These are phyloP conservation scores for Helicostylum pulchrum DNA, from an alignment of 192 early-diverging fungal species.

Conservation along the genomic window DNA sequence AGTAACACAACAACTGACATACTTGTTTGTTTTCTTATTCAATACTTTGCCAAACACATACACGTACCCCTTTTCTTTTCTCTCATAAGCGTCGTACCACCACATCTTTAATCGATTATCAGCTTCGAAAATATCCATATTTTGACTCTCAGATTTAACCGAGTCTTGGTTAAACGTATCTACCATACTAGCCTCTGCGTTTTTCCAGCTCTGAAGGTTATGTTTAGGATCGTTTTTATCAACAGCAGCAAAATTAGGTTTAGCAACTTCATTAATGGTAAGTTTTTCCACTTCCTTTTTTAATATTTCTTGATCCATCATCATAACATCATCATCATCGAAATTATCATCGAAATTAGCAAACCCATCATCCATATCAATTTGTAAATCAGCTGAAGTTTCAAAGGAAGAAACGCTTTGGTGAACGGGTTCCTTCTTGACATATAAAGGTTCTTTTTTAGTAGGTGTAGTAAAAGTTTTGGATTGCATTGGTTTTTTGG, in stretches of 20 bases:
- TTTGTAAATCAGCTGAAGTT: not conserved
- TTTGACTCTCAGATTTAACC: not conserved
- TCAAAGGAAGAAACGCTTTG: not conserved
- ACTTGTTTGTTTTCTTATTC: slow-evolving; percentile 49
- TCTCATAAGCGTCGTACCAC: slow-evolving; percentile 93
- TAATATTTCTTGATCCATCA: not conserved
- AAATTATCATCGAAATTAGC: not conserved
- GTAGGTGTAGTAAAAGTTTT: not conserved
- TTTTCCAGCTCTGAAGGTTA: slow-evolving; percentile 3
- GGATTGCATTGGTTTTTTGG: not conserved
- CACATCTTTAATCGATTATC: slow-evolving; percentile 64
- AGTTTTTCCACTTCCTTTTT: not conserved
- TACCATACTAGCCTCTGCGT: not conserved
- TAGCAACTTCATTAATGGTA: not conserved
- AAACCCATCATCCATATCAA: slow-evolving; percentile 1
- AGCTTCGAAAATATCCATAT: slow-evolving; percentile 13
- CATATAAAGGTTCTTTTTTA: not conserved
- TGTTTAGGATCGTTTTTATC: not conserved
- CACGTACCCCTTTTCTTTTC: slow-evolving; percentile 58
- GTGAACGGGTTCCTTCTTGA: not conserved
- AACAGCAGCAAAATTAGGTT: not conserved
- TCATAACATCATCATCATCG: not conserved
- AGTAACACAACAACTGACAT: slow-evolving; percentile 77
- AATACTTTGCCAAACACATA: slow-evolving; percentile 90
- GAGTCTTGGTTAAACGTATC: not conserved